phyloP scores from a whole-genome alignment of 441 rosid species.

The Macaranga tanarius region DNA sequence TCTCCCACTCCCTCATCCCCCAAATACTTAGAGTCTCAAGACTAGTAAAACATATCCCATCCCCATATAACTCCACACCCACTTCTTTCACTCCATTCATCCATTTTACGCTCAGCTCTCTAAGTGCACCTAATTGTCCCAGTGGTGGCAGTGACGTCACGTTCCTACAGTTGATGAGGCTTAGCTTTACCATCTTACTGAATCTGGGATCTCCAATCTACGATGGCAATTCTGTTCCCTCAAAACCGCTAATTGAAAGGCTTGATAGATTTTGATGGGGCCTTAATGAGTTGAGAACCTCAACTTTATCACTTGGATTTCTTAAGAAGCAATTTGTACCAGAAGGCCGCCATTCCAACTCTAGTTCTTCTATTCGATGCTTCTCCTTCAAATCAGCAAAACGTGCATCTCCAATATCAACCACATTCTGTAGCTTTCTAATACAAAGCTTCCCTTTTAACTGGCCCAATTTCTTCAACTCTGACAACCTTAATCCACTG shows the following conservation, averaged over 20 bases:
- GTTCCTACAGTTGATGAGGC: not conserved
- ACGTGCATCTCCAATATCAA: too few relatives aligned
- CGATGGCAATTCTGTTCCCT: not conserved
- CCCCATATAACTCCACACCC: too few relatives aligned
- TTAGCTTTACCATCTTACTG: not conserved
- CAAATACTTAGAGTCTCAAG: constrained; percentile 6
- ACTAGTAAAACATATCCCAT: not conserved
- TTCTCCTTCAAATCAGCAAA: too few relatives aligned
- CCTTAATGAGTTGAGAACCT: constrained; percentile 7
- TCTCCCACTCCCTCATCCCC: not conserved
- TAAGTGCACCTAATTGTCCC: too few relatives aligned
- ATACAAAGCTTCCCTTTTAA: too few relatives aligned
- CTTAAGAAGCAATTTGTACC: too few relatives aligned
- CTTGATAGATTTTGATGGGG: constrained; percentile 17
- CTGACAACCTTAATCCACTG: too few relatives aligned
- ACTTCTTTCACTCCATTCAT: not conserved
- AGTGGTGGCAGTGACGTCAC: not conserved
- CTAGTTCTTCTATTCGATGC: too few relatives aligned
- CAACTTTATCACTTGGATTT: too few relatives aligned
- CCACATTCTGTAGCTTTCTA: too few relatives aligned
- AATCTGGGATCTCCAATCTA: constrained; percentile 15
- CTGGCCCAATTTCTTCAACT: too few relatives aligned
- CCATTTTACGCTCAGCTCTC: not conserved
- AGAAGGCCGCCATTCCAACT: too few relatives aligned
- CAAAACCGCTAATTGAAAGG: not conserved